Evolutionary conservation across 1,139 yeast genomes (phyloP), one percentile per base, ranked within the genome.

Genomic region (Yamadazyma atmosphaerica): DNA sequence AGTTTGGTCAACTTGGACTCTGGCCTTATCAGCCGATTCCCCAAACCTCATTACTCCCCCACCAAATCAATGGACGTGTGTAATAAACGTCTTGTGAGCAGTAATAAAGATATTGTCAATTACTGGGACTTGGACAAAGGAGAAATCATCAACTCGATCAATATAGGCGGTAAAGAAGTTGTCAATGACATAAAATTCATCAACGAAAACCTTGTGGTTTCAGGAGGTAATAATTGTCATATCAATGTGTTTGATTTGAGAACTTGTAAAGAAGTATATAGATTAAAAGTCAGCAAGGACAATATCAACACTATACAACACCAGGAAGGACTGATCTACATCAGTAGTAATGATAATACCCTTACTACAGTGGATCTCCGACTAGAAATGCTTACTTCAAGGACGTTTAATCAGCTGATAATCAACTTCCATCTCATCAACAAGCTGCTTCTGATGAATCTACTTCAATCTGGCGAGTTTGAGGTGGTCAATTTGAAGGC

Each of bases 21-120:
- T 9, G 39, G 32, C 25, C n/a, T 24, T 1, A 33, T 39, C 22
- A 37, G 34, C 19, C 35, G 34, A 10, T 38, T 42, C 34, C 42
- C 38, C 27, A n/a, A 24, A 12, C 25, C 35, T 13, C 42, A 41
- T 33, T 34, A 38, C 14, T 13, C 33, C 1, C 36, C 40, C 14
- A 43, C 45, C 12, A 31, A 33, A 1, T 19, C 44, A 11, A 22
- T 42, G 4, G 41, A 37, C 28, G 23, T 35, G 12, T 21, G 17
- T 4, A 24, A 34, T 13, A 34, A 34, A 95, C 51, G 87, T 77
- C 74, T 88, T 95, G 68, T 95, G 78, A 55, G 95, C 94, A 70
- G 95, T 92, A 51, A 86, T 89, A 73, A 90, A 89, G 65, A 90
- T 88, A 69, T 88, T 95, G 70, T 97, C 96, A 54, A 96, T 95